phyloP scores from a whole-genome alignment of 2,329 filamentous ascomycete species.

The Alternaria sp. region DNA sequence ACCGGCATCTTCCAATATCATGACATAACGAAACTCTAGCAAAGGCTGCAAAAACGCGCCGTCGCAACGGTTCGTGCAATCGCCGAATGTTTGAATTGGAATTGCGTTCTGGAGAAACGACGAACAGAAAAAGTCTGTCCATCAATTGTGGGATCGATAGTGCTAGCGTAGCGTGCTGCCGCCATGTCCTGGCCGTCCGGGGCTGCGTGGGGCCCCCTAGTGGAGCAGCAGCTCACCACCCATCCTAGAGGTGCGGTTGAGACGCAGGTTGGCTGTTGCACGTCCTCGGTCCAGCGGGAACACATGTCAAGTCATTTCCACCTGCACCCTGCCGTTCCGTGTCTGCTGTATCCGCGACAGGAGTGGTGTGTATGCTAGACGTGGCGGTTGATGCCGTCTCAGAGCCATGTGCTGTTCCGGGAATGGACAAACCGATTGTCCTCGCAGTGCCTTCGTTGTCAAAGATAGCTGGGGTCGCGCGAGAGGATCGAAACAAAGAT shows the following conservation, averaged over 20 bases:
- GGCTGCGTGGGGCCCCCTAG: conserved; percentile 12
- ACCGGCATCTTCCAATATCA: conserved; percentile 21
- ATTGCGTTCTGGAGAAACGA: not conserved
- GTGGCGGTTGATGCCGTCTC: not conserved
- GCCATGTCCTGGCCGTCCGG: conserved; percentile 14
- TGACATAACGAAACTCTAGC: conserved; percentile 20
- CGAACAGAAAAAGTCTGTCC: not conserved
- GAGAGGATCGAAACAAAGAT: not conserved
- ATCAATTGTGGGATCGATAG: conserved; percentile 2
- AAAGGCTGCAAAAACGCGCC: not conserved
- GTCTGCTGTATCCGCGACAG: conserved; percentile 4
- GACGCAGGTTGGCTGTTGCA: conserved; percentile 22
- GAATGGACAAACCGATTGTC: not conserved
- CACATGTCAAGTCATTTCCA: conserved; percentile 14
- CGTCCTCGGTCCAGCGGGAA: conserved; percentile 32
- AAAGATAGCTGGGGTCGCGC: not conserved
- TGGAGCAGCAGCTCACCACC: conserved; percentile 19
- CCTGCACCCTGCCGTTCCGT: conserved; percentile 19
- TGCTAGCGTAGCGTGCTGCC: conserved; percentile 11
- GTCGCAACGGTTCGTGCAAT: not conserved
- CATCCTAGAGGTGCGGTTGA: conserved; percentile 16
- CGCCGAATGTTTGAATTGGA: not conserved
- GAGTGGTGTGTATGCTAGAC: not conserved
- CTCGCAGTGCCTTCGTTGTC: not conserved
- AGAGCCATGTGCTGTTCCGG: not conserved